phyloP scores from a whole-genome alignment of 495 filamentous ascomycete genomes.

The Xylaria sp. region DNA sequence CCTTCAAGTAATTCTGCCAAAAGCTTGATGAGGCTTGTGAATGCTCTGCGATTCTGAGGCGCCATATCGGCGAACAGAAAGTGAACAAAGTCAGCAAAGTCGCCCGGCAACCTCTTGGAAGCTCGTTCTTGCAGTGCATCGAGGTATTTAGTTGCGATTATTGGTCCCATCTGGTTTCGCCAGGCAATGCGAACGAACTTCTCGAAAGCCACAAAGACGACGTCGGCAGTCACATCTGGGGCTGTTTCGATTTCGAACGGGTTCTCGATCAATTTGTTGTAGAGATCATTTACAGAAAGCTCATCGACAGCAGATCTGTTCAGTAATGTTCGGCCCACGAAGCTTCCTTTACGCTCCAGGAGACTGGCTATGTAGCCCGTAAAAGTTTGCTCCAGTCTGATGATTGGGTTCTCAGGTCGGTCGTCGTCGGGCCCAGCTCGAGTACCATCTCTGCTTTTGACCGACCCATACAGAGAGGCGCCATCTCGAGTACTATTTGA shows the following conservation, averaged over 20 bases:
- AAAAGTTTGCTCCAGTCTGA: slow-evolving; percentile 84
- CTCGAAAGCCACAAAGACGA: slow-evolving; percentile 93
- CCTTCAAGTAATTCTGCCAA: slow-evolving; percentile 89
- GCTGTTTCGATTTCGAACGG: slow-evolving; percentile 75
- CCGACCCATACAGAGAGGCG: slow-evolving; percentile 51
- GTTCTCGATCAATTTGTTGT: slow-evolving; percentile 84
- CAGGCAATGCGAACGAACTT: slow-evolving; percentile 91
- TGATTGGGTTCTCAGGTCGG: slow-evolving; percentile 62
- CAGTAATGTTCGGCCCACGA: slow-evolving; percentile 76
- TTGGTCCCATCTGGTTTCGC: slow-evolving; percentile 84
- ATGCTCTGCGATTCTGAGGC: slow-evolving; percentile 90
- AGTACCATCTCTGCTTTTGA: slow-evolving; percentile 58
- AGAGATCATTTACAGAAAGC: slow-evolving; percentile 85
- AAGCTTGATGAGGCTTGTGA: slow-evolving; percentile 82
- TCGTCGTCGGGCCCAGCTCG: slow-evolving; percentile 52
- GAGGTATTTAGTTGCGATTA: slow-evolving; percentile 70
- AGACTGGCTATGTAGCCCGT: slow-evolving; percentile 82
- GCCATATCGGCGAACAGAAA: slow-evolving; percentile 78
- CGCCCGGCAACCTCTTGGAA: slow-evolving; percentile 71
- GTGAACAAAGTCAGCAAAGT: slow-evolving; percentile 88
- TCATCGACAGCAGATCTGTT: slow-evolving; percentile 76
- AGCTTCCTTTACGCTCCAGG: slow-evolving; percentile 82
- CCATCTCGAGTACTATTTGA: slow-evolving; percentile 54
- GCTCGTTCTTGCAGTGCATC: slow-evolving; percentile 76
- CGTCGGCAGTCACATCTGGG: slow-evolving; percentile 79